Base-by-base conservation (phyloP, 176 grass and related monocot genomes). In the Miscanthus lutarioriparius region DNA sequence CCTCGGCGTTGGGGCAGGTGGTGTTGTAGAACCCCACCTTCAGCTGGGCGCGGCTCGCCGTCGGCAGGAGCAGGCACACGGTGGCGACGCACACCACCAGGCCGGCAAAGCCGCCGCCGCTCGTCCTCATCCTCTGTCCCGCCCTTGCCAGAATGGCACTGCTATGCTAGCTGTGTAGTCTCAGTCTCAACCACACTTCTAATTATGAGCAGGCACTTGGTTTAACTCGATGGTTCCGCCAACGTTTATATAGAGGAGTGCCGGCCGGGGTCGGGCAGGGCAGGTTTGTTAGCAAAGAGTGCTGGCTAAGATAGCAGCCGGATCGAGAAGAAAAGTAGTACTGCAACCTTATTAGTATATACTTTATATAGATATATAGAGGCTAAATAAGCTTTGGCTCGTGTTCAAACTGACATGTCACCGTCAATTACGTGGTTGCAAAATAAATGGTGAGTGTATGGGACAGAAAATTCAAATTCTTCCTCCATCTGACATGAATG, bases 11-110 rank as follows among this genome's bases (percentile, higher is more conserved):
- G 13, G 94, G 86, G 84, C 94, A 96, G 27, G 77, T 51, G 25
- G 40, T 64, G 73, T 70, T 44, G 89, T 96, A 96, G 86, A 93
- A 96, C 56, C 94, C 91, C 12, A 96, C 81, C 68, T 91, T 70
- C 10, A 89, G 84, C 78, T 83, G 79, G 30, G 35, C 84, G 0
- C 3, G 68, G 88, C 12, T 80, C 75, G 8, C 22, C 45, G 48
- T 49, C 75, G 84, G 84, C 67, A 90, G 80, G 28, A 68, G 69
- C 22, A 86, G 16, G 84, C 56, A 81, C 74, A 83, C 20, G 14
- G 75, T n/a, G 67, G 58, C 58, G 74, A 56, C 11, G 15, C 86
- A 74, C 79, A 19, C 44, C 44, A 65, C 58, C 74, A 72, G 65
- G 2, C 32, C 78, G 25, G 58, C 82, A 12, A 70, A 2, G 19